Conservation (phyloP, 768 basidiomycete genomes). For the Mycena indigotica region DNA sequence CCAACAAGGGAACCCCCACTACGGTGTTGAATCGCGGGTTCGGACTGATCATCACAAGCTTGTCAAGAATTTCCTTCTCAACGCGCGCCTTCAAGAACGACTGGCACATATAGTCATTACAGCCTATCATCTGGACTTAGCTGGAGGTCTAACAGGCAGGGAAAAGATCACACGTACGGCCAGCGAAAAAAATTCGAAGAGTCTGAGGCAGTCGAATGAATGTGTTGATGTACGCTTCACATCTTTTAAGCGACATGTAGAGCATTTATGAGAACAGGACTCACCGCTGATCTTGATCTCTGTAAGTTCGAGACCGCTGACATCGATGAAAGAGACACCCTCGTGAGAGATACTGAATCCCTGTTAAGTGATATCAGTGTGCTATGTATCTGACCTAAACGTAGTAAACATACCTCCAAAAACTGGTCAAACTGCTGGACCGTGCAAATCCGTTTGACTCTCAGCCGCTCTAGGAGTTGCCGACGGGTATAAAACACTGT, state of each 20-base stretch:
- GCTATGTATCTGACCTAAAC: too few relatives aligned
- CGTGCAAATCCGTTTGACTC: slow-evolving; percentile 57
- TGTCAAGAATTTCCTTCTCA: background rate
- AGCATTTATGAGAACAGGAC: slow-evolving; percentile 2
- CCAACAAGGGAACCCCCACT: background rate
- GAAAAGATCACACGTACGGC: slow-evolving; percentile 35
- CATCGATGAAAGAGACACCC: slow-evolving; percentile 70
- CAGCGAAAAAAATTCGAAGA: slow-evolving; percentile 70
- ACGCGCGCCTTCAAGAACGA: slow-evolving; percentile 45
- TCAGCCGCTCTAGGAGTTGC: slow-evolving; percentile 52
- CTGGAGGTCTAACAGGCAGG: slow-evolving; percentile 9
- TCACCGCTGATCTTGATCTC: slow-evolving; percentile 74
- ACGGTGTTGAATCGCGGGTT: too few relatives aligned
- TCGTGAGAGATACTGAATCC: slow-evolving; percentile 77
- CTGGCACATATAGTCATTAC: slow-evolving; percentile 55
- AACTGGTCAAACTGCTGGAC: slow-evolving; percentile 73
- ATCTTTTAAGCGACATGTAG: background rate
- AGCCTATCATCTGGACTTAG: slow-evolving; percentile 44
- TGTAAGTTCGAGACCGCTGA: slow-evolving; percentile 62
- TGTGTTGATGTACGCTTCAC: slow-evolving; percentile 67
- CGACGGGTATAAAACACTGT: slow-evolving; percentile 70
- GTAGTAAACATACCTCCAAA: slow-evolving; percentile 46
- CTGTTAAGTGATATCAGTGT: too few relatives aligned
- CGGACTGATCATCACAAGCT: background rate
- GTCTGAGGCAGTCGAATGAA: slow-evolving; percentile 76